Evolutionary conservation across 441 rosid species (phyloP).

Genomic region (Francoa sonchifolia): DNA sequence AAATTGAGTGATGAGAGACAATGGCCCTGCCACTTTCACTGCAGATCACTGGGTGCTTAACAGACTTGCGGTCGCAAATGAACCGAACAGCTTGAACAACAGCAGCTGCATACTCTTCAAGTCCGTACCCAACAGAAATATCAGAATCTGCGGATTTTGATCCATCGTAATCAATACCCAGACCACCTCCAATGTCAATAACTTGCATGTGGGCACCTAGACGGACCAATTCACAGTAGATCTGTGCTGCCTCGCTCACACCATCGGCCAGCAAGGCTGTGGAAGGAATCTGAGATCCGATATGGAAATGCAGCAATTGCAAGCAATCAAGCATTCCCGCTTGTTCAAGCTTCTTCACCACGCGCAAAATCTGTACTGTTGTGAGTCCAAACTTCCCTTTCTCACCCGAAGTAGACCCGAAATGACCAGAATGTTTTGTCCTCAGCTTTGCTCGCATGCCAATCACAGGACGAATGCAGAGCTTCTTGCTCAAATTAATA

Average conservation of each 20-base stretch:
- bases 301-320: slow-evolving; percentile 80
- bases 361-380: slow-evolving; percentile 65
- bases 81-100: slow-evolving; percentile 58
- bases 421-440: slow-evolving; percentile 86
- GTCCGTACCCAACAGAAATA: slow-evolving; percentile 66
- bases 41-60: slow-evolving; percentile 74
- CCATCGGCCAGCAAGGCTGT: slow-evolving; percentile 66
- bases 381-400: slow-evolving; percentile 86
- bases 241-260: slow-evolving; percentile 82
- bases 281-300: slow-evolving; percentile 90
- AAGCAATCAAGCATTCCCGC: slow-evolving; percentile 80
- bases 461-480: slow-evolving; percentile 54
- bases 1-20: slow-evolving; percentile 79
- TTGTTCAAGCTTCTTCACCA: slow-evolving; percentile 46
- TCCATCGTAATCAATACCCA: slow-evolving; percentile 90
- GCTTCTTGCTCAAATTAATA: slow-evolving; percentile 45
- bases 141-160: slow-evolving; percentile 75
- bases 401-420: slow-evolving; percentile 92
- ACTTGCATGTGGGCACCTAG: slow-evolving; percentile 79
- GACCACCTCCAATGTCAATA: slow-evolving; percentile 81
- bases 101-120: slow-evolving; percentile 72
- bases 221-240: slow-evolving; percentile 71
- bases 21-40: slow-evolving; percentile 92
- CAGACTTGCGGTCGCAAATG: slow-evolving; percentile 61
- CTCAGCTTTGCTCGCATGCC: slow-evolving; percentile 84